A percentile compares a stretch with the other conserved stretches of the same genome.
Evolutionary conservation across 768 basidiomycete species (phyloP).

Genomic region (Mycena chlorophos): DNA sequence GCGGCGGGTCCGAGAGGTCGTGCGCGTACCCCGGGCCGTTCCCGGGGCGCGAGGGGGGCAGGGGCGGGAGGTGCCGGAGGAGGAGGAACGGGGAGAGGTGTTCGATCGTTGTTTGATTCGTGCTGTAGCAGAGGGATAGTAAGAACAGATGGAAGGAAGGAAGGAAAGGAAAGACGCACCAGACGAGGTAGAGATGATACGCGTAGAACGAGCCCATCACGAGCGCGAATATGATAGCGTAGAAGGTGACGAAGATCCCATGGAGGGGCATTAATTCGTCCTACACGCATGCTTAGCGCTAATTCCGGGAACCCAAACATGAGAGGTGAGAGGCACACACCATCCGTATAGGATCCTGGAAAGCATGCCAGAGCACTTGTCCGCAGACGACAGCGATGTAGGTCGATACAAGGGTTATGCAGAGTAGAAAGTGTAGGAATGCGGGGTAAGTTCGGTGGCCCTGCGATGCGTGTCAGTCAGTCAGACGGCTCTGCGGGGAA

Average conservation of each 20-base stretch:
- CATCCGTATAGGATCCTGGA: slow-evolving; percentile 59
- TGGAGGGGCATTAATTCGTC: slow-evolving; percentile 69
- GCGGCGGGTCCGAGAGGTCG: slow-evolving; percentile 64
- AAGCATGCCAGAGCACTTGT: slow-evolving; percentile 61
- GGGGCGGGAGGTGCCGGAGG: slow-evolving; percentile 66
- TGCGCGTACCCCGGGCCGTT: no score
- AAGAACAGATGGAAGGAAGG: not conserved
- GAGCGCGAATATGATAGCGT: slow-evolving; percentile 58
- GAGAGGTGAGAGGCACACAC: slow-evolving; percentile 40
- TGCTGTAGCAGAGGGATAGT: slow-evolving; percentile 41
- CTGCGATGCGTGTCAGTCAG: slow-evolving; percentile 36
- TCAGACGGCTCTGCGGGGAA: not conserved
- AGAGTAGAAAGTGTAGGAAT: slow-evolving; percentile 75
- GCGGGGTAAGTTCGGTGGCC: slow-evolving; percentile 83
- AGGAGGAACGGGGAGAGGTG: slow-evolving; percentile 73
- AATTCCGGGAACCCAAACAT: not conserved
- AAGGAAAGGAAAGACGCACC: slow-evolving; percentile 44
- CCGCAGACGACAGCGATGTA: slow-evolving; percentile 60
- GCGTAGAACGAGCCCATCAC: slow-evolving; percentile 73
- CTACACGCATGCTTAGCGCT: slow-evolving; percentile 33
- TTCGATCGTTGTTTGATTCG: slow-evolving; percentile 86
- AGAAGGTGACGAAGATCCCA: slow-evolving; percentile 62
- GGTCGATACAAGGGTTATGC: slow-evolving; percentile 58
- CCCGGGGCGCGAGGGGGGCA: slow-evolving; percentile 51
- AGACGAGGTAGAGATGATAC: slow-evolving; percentile 77